Conservation (phyloP, 768 basidiomycete genomes). For the Auricularia auricula-judae region DNA sequence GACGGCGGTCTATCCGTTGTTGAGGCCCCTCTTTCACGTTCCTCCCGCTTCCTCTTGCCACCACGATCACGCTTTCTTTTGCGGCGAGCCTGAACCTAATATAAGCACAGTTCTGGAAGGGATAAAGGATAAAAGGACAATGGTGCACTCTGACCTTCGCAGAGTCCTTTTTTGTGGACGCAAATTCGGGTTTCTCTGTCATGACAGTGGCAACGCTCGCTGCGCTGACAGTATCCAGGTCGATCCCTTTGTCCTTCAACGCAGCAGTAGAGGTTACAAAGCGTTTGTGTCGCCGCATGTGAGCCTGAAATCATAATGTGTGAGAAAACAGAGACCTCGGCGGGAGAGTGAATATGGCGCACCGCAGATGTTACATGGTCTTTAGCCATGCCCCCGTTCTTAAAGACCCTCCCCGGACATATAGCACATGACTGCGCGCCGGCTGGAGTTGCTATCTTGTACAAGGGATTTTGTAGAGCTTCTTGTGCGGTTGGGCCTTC, state of each 20-base stretch:
- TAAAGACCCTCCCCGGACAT: slow-evolving; percentile 66
- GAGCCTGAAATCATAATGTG: not conserved
- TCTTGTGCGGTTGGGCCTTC: slow-evolving; percentile 43
- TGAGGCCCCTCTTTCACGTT: not conserved
- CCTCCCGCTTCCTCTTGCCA: not conserved
- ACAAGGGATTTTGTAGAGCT: slow-evolving; percentile 54
- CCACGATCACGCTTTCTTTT: not conserved
- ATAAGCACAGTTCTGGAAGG: too few species aligned
- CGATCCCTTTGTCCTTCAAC: not conserved
- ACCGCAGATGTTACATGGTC: slow-evolving; percentile 54
- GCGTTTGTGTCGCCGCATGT: slow-evolving; percentile 5
- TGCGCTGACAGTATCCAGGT: not conserved
- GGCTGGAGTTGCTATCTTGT: slow-evolving; percentile 43
- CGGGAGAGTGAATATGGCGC: not conserved
- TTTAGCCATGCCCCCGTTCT: slow-evolving; percentile 42
- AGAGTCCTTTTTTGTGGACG: not conserved
- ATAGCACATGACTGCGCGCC: slow-evolving; percentile 49
- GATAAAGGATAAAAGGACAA: too few species aligned
- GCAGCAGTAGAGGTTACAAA: not conserved
- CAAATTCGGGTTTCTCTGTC: not conserved
- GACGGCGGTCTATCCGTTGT: not conserved
- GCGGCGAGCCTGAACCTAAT: not conserved
- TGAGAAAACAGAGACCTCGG: too few species aligned
- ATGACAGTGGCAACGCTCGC: slow-evolving; percentile 1
- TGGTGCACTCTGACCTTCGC: not conserved